phyloP scores from a whole-genome alignment of 768 basidiomycete species.

The Lyophyllum decastes region DNA sequence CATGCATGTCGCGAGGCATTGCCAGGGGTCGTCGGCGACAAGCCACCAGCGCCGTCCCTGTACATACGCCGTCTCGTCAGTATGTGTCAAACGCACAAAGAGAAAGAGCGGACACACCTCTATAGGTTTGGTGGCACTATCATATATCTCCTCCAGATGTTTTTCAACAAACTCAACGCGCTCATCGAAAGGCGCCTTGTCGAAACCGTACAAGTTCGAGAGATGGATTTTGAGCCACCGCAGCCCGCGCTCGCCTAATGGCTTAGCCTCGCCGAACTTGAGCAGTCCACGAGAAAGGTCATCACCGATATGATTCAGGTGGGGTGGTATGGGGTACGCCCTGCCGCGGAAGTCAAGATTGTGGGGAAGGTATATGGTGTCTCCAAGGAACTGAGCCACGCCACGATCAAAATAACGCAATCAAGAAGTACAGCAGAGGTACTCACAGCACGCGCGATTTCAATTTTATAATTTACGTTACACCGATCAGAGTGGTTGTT shows the following conservation, averaged over 20 bases:
- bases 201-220: constrained; percentile 90
- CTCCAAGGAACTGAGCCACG: constrained; percentile 72
- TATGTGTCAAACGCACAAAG: not conserved
- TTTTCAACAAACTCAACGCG: constrained; percentile 79
- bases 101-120: constrained; percentile 43
- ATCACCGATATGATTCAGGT: constrained; percentile 94
- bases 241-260: constrained; percentile 81
- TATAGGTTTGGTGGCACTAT: constrained; percentile 81
- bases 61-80: constrained; percentile 2
- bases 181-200: constrained; percentile 94
- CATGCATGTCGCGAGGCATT: constrained; percentile 90
- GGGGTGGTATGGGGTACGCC: constrained; percentile 95
- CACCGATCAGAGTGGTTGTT: constrained; percentile 92
- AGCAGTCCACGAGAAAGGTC: constrained; percentile 89
- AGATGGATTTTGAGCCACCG: constrained; percentile 96
- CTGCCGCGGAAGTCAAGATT: constrained; percentile 98
- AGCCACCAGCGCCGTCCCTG: constrained; percentile 88
- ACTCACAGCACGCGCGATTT: constrained; percentile 89
- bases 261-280: constrained; percentile 76
- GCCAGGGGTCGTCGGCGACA: constrained; percentile 95
- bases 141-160: constrained; percentile 75
- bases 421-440: not conserved
- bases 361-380: constrained; percentile 90
- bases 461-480: constrained; percentile 93
- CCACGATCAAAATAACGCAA: not conserved